phyloP scores from a whole-genome alignment of 2,329 filamentous ascomycete species.

The Aspergillus brasiliensis region DNA sequence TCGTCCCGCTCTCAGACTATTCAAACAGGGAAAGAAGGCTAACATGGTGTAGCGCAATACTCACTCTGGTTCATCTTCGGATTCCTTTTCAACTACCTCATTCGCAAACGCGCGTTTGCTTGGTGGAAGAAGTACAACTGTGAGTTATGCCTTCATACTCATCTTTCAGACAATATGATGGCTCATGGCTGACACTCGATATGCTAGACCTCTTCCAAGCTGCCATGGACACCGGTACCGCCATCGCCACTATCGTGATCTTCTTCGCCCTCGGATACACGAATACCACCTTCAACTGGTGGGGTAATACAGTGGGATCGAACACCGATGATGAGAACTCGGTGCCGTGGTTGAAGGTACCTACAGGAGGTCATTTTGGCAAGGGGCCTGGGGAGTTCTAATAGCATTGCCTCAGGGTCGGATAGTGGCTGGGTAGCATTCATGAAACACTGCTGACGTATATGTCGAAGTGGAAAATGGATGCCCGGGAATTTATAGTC shows the following conservation, averaged over 20 bases:
- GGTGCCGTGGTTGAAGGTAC: slow-evolving; percentile 35
- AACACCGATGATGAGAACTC: slow-evolving; percentile 39
- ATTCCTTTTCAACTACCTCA: slow-evolving; percentile 34
- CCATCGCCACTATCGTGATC: slow-evolving; percentile 34
- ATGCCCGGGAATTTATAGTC: no score
- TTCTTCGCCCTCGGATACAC: slow-evolving; percentile 39
- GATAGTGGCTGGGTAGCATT: not conserved
- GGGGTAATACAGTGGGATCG: slow-evolving; percentile 39
- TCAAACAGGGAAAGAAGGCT: no score
- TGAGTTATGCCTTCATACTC: slow-evolving; percentile 9
- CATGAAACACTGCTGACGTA: no score
- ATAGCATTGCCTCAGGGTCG: not conserved
- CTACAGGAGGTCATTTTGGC: slow-evolving; percentile 33
- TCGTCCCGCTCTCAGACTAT: slow-evolving; percentile 21
- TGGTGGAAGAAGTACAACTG: slow-evolving; percentile 41
- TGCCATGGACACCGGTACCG: slow-evolving; percentile 39
- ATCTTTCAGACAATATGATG: no score
- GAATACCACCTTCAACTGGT: slow-evolving; percentile 34
- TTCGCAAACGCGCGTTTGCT: slow-evolving; percentile 32
- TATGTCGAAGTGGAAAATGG: no score
- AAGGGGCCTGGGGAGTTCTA: slow-evolving; percentile 35
- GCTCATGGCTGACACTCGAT: not conserved
- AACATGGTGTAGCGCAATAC: slow-evolving; percentile 23
- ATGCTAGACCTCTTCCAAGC: slow-evolving; percentile 26
- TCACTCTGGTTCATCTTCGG: slow-evolving; percentile 38